A percentile compares a stretch with the other conserved stretches of the same genome.
phyloP scores from a whole-genome alignment of 768 basidiomycete genomes.

The Tricholoma terreum region DNA sequence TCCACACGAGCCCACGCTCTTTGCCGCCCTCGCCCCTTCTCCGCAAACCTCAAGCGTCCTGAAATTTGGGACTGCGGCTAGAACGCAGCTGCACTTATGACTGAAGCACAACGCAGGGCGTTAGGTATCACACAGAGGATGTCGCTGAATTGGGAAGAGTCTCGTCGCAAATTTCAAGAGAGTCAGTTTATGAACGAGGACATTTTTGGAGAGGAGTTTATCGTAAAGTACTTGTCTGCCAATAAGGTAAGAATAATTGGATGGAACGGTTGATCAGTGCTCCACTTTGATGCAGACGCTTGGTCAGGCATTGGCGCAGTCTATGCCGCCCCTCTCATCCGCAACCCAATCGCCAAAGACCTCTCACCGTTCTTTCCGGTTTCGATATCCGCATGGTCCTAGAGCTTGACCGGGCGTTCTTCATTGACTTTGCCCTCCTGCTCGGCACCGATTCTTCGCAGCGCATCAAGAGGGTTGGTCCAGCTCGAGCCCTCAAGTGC shows the following conservation, averaged over 20 bases:
- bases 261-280: conserved; percentile 6
- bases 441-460: conserved; percentile 90
- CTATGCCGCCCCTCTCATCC: conserved; percentile 79
- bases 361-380: conserved; percentile 66
- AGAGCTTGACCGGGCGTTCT: conserved; percentile 52
- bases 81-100: conserved; percentile 40
- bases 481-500: conserved; percentile 69
- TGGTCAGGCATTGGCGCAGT: conserved; percentile 32
- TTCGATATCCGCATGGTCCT: conserved; percentile 56
- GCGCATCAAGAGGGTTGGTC: conserved; percentile 81
- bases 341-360: conserved; percentile 55
- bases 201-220: conserved; percentile 43
- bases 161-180: conserved; percentile 36
- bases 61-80: conserved; percentile 34
- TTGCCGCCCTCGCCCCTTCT: too few species aligned
- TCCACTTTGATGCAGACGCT: too few species aligned
- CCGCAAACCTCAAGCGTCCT: too few species aligned
- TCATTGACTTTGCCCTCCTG: conserved; percentile 82
- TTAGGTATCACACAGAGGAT: too few species aligned
- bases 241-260: conserved; percentile 33
- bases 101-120: conserved; percentile 39
- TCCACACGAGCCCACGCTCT: too few species aligned
- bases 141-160: conserved; percentile 47
- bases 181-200: conserved; percentile 33
- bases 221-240: too few species aligned